Conservation (phyloP, 2,329 filamentous ascomycete species). For the Alternaria gaisen region DNA sequence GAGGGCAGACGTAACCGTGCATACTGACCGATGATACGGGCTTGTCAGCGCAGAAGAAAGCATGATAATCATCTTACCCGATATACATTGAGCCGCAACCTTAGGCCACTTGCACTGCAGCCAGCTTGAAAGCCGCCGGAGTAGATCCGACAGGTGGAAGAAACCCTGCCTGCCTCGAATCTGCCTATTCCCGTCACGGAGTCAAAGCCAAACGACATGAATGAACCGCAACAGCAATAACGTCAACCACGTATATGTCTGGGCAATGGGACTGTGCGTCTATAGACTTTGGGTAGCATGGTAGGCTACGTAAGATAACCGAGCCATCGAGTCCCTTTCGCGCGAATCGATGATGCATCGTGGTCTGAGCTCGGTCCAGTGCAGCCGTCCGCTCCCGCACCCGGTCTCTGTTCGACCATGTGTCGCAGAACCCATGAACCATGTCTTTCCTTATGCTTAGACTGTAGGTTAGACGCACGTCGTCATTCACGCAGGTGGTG, state of each 20-base stretch:
- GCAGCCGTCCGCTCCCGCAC: conserved; percentile 16
- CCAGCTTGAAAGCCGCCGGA: neutral
- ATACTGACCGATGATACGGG: conserved; percentile 2
- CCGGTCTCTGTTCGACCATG: conserved; percentile 25
- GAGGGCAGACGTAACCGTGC: conserved; percentile 1
- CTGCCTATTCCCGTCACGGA: neutral
- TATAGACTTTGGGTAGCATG: conserved; percentile 2
- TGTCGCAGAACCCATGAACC: conserved; percentile 29
- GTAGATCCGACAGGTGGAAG: conserved; percentile 15
- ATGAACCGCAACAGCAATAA: conserved; percentile 4
- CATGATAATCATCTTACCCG: neutral
- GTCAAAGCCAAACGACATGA: neutral
- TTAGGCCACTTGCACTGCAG: neutral
- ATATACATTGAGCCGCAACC: conserved; percentile 12
- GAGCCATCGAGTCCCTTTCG: conserved; percentile 5
- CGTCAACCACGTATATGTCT: neutral
- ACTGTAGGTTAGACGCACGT: neutral
- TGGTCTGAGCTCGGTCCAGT: conserved; percentile 15
- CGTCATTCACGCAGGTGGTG: neutral
- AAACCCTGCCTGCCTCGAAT: neutral
- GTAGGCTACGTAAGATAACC: neutral
- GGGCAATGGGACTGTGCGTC: neutral
- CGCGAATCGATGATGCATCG: conserved; percentile 15
- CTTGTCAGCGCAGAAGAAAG: conserved; percentile 9
- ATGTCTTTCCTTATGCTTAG: conserved; percentile 14